Evolutionary conservation across 208 protist species (phyloP).

Genomic region (Angomonas ambiguus): DNA sequence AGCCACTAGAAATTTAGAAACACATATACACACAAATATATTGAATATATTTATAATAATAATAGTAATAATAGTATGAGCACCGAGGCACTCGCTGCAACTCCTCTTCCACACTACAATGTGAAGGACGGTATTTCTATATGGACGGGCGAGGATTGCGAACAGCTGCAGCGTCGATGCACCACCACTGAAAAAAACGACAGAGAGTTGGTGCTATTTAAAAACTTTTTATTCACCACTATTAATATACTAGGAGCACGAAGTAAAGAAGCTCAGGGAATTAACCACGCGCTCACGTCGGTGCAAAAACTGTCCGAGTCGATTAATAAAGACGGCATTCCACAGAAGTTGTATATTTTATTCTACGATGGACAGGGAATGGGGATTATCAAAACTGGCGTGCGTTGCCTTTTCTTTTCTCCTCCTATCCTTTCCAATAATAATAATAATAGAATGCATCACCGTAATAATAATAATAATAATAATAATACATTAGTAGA

Average conservation of each 20-base stretch:
- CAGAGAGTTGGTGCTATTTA: conserved; percentile 15
- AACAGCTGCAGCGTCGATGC: conserved; percentile 21
- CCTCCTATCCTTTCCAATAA: too few species aligned
- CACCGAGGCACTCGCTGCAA: conserved; percentile 3
- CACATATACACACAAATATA: too few species aligned
- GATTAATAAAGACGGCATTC: conserved; percentile 20
- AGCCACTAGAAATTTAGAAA: too few species aligned
- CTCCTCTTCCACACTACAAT: conserved; percentile 26
- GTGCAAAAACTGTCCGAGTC: conserved; percentile 52
- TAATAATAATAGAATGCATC: too few species aligned
- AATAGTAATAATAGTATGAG: too few species aligned
- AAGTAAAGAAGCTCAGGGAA: conserved; percentile 51
- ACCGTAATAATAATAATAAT: too few species aligned
- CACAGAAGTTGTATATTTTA: conserved; percentile 50
- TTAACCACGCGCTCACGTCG: conserved; percentile 59
- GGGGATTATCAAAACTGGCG: conserved; percentile 88
- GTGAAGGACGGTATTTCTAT: conserved; percentile 52
- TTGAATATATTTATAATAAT: too few species aligned
- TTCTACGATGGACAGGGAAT: conserved; percentile 43
- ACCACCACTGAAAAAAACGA: conserved; percentile 12
- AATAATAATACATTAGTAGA: conserved; percentile 65
- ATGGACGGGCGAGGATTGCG: conserved; percentile 47
- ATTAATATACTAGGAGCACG: conserved; percentile 73
- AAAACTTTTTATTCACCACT: conserved; percentile 43
- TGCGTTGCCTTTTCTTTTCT: conserved; percentile 87